phyloP scores from a whole-genome alignment of 768 basidiomycete genomes.

The Rhodosporidiobolus odoratus region DNA sequence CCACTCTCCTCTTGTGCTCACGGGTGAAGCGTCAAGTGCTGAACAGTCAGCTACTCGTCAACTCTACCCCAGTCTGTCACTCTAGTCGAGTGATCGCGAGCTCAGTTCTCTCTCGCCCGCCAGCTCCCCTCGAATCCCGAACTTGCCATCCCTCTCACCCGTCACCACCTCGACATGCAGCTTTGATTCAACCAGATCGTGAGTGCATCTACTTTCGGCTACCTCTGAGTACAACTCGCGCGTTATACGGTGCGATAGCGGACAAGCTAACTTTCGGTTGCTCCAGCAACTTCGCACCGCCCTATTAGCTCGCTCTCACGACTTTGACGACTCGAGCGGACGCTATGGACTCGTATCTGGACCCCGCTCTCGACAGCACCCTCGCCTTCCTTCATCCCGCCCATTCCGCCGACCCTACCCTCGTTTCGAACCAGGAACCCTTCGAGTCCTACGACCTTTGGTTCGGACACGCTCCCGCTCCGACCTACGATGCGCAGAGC shows the following conservation, averaged over 20 bases:
- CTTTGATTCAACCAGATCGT: neutral
- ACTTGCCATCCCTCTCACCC: neutral
- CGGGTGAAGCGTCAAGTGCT: no score
- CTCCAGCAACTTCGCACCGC: neutral
- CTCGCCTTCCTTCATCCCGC: slow-evolving; percentile 18
- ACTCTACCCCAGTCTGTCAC: no score
- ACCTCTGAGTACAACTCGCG: no score
- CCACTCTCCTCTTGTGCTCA: no score
- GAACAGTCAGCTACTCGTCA: no score
- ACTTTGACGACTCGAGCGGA: neutral
- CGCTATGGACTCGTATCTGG: slow-evolving; percentile 25
- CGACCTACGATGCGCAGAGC: slow-evolving; percentile 4
- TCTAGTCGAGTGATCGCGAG: neutral
- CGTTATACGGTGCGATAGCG: no score
- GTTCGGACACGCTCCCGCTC: neutral
- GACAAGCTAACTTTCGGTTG: neutral
- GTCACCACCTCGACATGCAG: neutral
- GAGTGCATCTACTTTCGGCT: neutral
- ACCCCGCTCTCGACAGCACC: slow-evolving; percentile 10
- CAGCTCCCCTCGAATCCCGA: neutral
- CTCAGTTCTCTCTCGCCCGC: neutral
- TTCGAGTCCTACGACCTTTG: slow-evolving; percentile 16
- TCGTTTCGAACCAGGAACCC: neutral
- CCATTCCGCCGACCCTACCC: neutral
- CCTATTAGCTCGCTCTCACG: neutral